phyloP scores from a whole-genome alignment of 73 alveolate genomes.

The Paramecium octaurelia region DNA sequence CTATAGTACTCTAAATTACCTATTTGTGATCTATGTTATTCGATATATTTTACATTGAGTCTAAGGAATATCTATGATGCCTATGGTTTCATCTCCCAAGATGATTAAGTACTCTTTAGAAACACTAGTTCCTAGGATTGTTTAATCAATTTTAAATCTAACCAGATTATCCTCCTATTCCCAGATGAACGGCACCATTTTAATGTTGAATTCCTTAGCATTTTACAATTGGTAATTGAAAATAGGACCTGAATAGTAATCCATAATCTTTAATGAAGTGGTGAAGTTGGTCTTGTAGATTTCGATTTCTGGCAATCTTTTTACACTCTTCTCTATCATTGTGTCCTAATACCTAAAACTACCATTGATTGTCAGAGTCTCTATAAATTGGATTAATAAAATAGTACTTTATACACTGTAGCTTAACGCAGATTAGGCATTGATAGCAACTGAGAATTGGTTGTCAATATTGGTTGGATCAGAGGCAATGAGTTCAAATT shows the following conservation, averaged over 20 bases:
- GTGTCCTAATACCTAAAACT: conserved; percentile 31
- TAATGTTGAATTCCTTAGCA: neutral
- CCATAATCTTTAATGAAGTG: neutral
- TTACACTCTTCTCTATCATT: neutral
- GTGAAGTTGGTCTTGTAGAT: neutral
- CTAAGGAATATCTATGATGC: neutral
- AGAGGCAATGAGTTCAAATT: neutral
- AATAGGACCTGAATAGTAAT: conserved; percentile 17
- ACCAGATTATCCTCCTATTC: neutral
- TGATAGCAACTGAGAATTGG: neutral
- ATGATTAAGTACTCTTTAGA: conserved; percentile 4
- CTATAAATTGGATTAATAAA: neutral
- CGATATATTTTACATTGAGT: neutral
- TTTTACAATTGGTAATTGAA: neutral
- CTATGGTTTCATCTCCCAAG: neutral
- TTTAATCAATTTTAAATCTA: neutral
- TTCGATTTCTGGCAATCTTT: neutral
- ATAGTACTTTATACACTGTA: neutral
- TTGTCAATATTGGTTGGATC: conserved; percentile 26
- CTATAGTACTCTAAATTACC: neutral
- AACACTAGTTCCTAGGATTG: neutral
- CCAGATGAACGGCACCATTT: neutral
- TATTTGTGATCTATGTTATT: neutral
- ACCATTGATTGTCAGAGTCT: neutral
- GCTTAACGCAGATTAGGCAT: neutral